Base-by-base conservation (phyloP, 129 eudicot genomes). In the Kitagawia praeruptora region DNA sequence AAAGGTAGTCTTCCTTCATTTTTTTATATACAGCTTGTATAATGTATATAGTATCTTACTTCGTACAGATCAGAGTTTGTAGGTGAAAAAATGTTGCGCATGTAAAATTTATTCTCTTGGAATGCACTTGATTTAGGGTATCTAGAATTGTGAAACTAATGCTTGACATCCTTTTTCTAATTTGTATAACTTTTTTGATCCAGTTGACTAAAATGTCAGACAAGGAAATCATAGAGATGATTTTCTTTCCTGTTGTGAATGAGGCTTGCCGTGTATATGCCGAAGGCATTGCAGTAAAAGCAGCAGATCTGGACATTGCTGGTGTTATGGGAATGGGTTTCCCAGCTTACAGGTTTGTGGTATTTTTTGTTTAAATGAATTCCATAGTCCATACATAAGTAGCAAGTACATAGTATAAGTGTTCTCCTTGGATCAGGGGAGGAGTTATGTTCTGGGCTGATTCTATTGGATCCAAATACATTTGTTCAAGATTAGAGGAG, bases 381-480 rank as follows among this genome's bases (percentile, higher is more conserved):
- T 34, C 70, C 9, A 5, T 47, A 44, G 34, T 34, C 70, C 9
- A 5, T 47, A 25, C 31, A 15, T 27, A 74, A 27, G 19, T 27
- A 25, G 27, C 28, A 75, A 31, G 37, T n/a, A 37, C 28, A 58
- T 64, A 10, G 31, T 47, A 18, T 64, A 23, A 28, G 54, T 42
- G 16, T 47, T 16, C 54, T 69, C 40, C 73, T 34, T 28, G 66
- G 19, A 53, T 34, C 88, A 92, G 98, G 83, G 98, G 98, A 76
- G 98, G 98, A 64, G 75, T 94, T 40, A 80, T 94, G 91, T 94
- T 91, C 86, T 94, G 97, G 98, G 98, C 89, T 4, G 98, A 94
- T 84, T 67, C 88, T 8, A 73, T 94, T 76, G 98, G 98, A 64
- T 94, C 96, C 14, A 90, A 94, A 81, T 94, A 94, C 80, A 82